Evolutionary conservation across 2,329 filamentous ascomycete species (phyloP).

Genomic region (Eutypa lata): DNA sequence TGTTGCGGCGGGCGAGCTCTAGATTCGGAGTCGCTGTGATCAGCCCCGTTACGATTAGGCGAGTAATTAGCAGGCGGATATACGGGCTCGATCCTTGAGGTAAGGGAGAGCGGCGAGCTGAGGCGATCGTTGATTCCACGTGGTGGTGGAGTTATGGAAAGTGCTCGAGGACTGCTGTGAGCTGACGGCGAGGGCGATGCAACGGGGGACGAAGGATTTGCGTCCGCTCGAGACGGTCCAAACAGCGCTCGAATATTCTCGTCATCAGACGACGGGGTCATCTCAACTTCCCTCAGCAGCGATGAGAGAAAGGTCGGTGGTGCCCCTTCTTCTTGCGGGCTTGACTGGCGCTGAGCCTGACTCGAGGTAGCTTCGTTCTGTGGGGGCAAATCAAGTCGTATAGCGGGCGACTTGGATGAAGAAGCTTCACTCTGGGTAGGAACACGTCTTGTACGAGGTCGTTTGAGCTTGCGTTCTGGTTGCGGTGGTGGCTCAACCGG

Average conservation of each 20-base stretch:
- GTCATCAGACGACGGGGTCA: conserved; percentile 56
- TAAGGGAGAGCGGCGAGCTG: conserved; percentile 65
- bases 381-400: conserved; percentile 15
- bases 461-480: conserved; percentile 80
- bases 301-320: conserved; percentile 86
- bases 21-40: conserved; percentile 44
- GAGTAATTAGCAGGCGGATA: conserved; percentile 76
- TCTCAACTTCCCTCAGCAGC: conserved; percentile 83
- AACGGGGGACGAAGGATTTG: conserved; percentile 58
- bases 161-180: conserved; percentile 63
- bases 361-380: conserved; percentile 5
- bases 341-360: conserved; percentile 18
- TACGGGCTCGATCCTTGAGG: conserved; percentile 68
- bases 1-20: conserved; percentile 30
- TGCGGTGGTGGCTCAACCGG: conserved; percentile 66
- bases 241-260: conserved; percentile 44
- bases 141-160: conserved; percentile 68
- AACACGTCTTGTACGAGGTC: conserved; percentile 74
- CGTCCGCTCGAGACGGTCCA: conserved; percentile 24
- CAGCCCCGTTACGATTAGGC: conserved; percentile 45
- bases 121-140: conserved; percentile 56
- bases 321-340: conserved; percentile 40
- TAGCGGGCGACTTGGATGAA: conserved; percentile 28
- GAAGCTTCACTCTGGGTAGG: conserved; percentile 47
- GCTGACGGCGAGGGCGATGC: conserved; percentile 64